Conservation (phyloP, 352 stramenopile species). For the Achlya hypogyna region DNA sequence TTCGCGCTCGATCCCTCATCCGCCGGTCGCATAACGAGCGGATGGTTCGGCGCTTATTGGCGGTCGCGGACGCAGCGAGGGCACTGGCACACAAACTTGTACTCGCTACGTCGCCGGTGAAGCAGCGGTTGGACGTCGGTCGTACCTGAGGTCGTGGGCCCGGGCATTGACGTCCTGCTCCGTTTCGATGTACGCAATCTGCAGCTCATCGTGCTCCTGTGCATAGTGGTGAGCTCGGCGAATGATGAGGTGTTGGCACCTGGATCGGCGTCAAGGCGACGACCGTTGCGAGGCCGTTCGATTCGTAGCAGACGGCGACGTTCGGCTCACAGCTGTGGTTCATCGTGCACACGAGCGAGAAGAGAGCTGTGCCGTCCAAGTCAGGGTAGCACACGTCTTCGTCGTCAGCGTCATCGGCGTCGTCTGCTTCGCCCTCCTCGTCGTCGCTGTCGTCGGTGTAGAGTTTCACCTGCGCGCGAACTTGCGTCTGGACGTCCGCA, state of each 20-base stretch:
- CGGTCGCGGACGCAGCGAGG: conserved; percentile 51
- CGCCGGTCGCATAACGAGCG: too few species aligned
- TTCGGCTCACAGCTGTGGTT: conserved; percentile 95
- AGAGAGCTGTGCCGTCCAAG: conserved; percentile 92
- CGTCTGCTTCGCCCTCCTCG: conserved; percentile 36
- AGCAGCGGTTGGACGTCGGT: conserved; percentile 18
- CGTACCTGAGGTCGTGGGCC: conserved; percentile 54
- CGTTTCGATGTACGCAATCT: conserved; percentile 93
- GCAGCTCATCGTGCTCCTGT: conserved; percentile 87
- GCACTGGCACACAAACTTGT: conserved; percentile 72
- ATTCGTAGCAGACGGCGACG: conserved; percentile 85
- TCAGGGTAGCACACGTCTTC: conserved; percentile 83
- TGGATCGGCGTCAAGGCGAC: conserved; percentile 63
- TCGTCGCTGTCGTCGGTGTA: conserved; percentile 26
- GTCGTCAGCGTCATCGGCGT: conserved; percentile 37
- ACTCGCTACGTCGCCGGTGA: conserved; percentile 38
- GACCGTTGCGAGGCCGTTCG: conserved; percentile 56
- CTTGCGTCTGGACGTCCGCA: conserved; percentile 42
- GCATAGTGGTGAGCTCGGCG: not conserved
- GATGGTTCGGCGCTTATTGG: too few species aligned
- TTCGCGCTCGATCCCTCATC: too few species aligned
- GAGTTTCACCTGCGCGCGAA: conserved; percentile 24
- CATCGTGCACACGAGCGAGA: conserved; percentile 90
- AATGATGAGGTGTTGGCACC: conserved; percentile 26
- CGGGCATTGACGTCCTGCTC: conserved; percentile 69